Base-by-base conservation (phyloP, 257 asterid genomes). In the Parsonsia alboflavescens region DNA sequence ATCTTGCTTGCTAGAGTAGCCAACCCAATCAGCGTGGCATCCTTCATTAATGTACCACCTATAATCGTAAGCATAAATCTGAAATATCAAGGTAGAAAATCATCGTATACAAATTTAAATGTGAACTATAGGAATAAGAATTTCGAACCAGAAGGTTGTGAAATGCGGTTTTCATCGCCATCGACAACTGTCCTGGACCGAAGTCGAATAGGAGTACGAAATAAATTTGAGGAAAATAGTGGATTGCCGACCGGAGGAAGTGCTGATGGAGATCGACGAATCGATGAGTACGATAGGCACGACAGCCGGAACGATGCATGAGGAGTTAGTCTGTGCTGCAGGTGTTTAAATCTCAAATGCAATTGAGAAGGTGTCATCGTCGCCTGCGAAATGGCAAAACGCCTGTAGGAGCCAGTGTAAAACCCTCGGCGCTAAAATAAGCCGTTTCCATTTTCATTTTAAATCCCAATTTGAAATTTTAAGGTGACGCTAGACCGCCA, bases 1-100 rank as follows among this genome's bases (percentile, higher is more conserved):
- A 84, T 80, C 77, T 84, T 84, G 84, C 83, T 86, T 30, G 82
- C 58, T n/a, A 84, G 73, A 39, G 83, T 74, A 71, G 88, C 84
- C 79, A 84, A 74, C 81, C 39, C 39, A 70, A 82, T 72, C 80
- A 82, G 70, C 59, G 87, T 69, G 52, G 79, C 85, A 75, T 68
- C 15, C 22, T 70, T 77, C 56, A 65, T 63, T 19, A 82, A 77
- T 61, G 68, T 44, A 70, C 63, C 75, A 28, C 79, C 85, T 78
- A 72, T 28, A 52, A 28, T 44, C 9, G 4, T 24, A 0, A 5
- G 39, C 17, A 5, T 24, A 10, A 0, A 3, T 17, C 21, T 8
- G 71, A 21, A 19, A 67, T 13, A 53, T 17, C 58, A 53, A 53
- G 24, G 58, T 53, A 53, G 26, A 53, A 53, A 53, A 53, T 53